These are phyloP conservation scores for Gnaphalium uliginosum DNA, from an alignment of 129 eudicot species.

Conservation along the genomic window DNA sequence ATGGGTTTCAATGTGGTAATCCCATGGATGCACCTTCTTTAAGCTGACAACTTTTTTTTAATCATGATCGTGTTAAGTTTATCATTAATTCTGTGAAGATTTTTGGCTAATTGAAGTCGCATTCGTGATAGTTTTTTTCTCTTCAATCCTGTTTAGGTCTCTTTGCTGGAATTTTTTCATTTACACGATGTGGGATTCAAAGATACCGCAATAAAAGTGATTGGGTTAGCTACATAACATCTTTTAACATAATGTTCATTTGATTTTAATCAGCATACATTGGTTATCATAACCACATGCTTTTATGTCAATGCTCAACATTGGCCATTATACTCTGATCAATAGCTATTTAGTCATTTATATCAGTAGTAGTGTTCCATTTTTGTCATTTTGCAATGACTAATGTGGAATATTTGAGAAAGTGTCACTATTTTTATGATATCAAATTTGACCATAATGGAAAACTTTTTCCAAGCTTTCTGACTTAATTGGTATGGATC, in stretches of 20 bases:
- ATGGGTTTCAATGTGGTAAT: slow-evolving; percentile 68
- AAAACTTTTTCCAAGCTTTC: no score
- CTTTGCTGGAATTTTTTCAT: slow-evolving; percentile 76
- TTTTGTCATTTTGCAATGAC: background rate
- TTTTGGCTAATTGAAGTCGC: background rate
- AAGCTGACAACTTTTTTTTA: background rate
- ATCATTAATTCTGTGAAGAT: background rate
- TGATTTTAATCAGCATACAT: background rate
- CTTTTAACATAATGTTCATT: slow-evolving; percentile 2
- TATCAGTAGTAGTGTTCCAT: background rate
- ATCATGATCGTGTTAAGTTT: background rate
- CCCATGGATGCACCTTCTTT: background rate
- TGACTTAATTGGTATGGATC: background rate
- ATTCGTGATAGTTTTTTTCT: background rate
- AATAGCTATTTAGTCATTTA: background rate
- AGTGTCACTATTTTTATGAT: background rate
- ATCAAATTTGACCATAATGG: background rate
- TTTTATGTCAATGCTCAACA: background rate
- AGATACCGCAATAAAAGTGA: slow-evolving; percentile 70
- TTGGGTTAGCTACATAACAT: slow-evolving; percentile 54
- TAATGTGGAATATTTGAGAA: background rate
- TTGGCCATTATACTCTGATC: background rate
- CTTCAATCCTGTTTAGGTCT: slow-evolving; percentile 43
- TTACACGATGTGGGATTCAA: slow-evolving; percentile 67
- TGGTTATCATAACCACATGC: no score